phyloP scores from a whole-genome alignment of 179 eudicot species.

The Vitellaria paradoxa region DNA sequence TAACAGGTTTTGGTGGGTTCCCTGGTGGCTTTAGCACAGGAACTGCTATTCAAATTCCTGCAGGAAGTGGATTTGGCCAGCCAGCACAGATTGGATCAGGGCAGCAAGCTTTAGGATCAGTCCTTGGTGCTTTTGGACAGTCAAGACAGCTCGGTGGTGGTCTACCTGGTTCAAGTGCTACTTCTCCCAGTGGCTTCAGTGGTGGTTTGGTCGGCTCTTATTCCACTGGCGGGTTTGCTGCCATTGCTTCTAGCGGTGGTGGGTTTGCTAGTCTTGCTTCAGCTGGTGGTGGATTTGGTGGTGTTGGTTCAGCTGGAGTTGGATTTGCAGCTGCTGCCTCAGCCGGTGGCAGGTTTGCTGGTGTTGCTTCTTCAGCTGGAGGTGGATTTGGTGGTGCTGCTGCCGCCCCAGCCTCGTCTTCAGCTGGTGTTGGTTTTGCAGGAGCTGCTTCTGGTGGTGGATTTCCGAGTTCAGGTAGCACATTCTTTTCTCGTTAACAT shows the following conservation, averaged over 20 bases:
- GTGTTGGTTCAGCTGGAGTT: conserved; percentile 30
- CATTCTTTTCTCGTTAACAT: neutral
- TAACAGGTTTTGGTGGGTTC: conserved; percentile 36
- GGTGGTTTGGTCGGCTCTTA: conserved; percentile 46
- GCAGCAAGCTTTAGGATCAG: conserved; percentile 89
- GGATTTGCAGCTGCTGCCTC: conserved; percentile 41
- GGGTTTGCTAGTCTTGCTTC: conserved; percentile 49
- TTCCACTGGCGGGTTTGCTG: conserved; percentile 45
- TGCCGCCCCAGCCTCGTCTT: neutral
- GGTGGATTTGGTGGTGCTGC: conserved; percentile 49
- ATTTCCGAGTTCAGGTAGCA: conserved; percentile 32
- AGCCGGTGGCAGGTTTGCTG: conserved; percentile 38
- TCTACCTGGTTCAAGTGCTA: conserved; percentile 33
- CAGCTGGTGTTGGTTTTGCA: conserved; percentile 49
- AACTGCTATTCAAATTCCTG: conserved; percentile 38
- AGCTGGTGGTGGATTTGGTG: conserved; percentile 51
- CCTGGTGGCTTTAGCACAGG: conserved; percentile 53
- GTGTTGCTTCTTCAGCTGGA: conserved; percentile 26
- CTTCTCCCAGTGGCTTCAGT: conserved; percentile 26
- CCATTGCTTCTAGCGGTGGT: conserved; percentile 27
- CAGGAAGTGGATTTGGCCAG: conserved; percentile 74
- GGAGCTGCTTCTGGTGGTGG: conserved; percentile 25
- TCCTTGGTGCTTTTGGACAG: conserved; percentile 96
- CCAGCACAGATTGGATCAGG: conserved; percentile 80
- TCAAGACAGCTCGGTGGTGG: conserved; percentile 87